A percentile compares a stretch with the other conserved stretches of the same genome.
Evolutionary conservation across 2,329 filamentous ascomycete genomes (phyloP).

Genomic region (Aspergillus sojae): DNA sequence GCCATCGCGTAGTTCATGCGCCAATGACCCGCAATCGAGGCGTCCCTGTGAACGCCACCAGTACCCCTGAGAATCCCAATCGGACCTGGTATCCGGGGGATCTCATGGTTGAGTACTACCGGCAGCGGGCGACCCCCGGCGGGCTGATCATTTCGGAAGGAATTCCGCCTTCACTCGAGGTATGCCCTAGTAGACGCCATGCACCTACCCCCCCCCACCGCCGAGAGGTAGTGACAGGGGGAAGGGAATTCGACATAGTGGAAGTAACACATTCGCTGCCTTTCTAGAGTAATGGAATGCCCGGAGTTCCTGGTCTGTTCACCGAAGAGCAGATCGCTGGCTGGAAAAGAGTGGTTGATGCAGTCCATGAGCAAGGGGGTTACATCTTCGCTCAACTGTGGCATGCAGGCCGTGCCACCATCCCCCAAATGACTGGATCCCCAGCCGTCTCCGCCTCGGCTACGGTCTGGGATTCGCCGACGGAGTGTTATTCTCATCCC

Average conservation of each 20-base stretch:
- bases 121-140: slow-evolving; percentile 40
- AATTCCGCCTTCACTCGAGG: slow-evolving; percentile 42
- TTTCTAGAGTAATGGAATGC: slow-evolving; percentile 42
- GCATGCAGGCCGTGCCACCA: slow-evolving; percentile 53
- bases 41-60: slow-evolving; percentile 46
- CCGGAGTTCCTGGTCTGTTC: slow-evolving; percentile 39
- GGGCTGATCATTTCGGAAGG: slow-evolving; percentile 43
- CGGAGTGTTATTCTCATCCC: slow-evolving; percentile 46
- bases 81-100: slow-evolving; percentile 54
- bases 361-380: slow-evolving; percentile 55
- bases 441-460: slow-evolving; percentile 45
- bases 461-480: slow-evolving; percentile 50
- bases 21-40: slow-evolving; percentile 59
- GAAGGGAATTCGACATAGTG: background rate
- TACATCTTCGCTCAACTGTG: slow-evolving; percentile 47
- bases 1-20: slow-evolving; percentile 56
- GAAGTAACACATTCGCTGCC: background rate
- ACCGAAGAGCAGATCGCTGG: slow-evolving; percentile 47
- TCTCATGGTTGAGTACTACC: slow-evolving; percentile 44
- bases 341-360: slow-evolving; percentile 56
- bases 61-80: slow-evolving; percentile 51
- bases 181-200: slow-evolving; percentile 19
- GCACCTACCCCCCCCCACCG: too few relatives aligned
- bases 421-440: slow-evolving; percentile 44
- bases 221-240: background rate